These are phyloP conservation scores for Dioscorea cayenensis DNA, from an alignment of 116 monocot species.

Conservation along the genomic window DNA sequence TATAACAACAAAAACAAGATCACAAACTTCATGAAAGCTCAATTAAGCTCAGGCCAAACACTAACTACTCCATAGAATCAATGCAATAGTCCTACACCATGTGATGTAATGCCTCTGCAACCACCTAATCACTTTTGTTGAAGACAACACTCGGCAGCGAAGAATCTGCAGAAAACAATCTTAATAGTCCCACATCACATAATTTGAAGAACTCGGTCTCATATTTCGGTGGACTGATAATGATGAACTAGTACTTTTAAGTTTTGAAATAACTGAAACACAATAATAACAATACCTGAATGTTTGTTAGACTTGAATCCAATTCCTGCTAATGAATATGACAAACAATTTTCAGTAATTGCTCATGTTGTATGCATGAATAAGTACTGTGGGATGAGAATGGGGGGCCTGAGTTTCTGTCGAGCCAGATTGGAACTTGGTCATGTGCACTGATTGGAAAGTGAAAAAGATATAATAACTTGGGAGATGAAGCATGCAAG, in stretches of 20 bases:
- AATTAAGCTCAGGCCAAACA: conserved; percentile 16
- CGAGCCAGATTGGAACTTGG: conserved; percentile 66
- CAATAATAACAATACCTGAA: conserved; percentile 71
- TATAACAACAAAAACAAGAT: no score
- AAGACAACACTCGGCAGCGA: conserved; percentile 8
- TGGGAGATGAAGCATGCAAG: neutral
- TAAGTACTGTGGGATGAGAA: neutral
- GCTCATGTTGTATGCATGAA: neutral
- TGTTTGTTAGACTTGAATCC: conserved; percentile 78
- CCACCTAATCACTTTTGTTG: conserved; percentile 64
- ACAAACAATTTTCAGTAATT: neutral
- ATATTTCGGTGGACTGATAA: neutral
- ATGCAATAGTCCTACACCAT: conserved; percentile 89
- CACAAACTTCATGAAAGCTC: no score
- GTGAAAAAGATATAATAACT: conserved; percentile 3
- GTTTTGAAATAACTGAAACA: conserved; percentile 42
- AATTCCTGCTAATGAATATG: conserved; percentile 31
- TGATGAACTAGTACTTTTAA: conserved; percentile 19
- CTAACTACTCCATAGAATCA: conserved; percentile 44
- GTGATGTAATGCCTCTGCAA: conserved; percentile 47
- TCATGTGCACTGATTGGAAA: conserved; percentile 38
- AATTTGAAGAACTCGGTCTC: neutral
- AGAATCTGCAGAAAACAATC: conserved; percentile 41
- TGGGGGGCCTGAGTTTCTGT: conserved; percentile 43
- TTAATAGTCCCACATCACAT: neutral